Percentiles rank a stretch among this genome's conserved stretches.
phyloP scores from a whole-genome alignment of 2,329 filamentous ascomycete genomes.

The Pseudofabraea citricarpa region DNA sequence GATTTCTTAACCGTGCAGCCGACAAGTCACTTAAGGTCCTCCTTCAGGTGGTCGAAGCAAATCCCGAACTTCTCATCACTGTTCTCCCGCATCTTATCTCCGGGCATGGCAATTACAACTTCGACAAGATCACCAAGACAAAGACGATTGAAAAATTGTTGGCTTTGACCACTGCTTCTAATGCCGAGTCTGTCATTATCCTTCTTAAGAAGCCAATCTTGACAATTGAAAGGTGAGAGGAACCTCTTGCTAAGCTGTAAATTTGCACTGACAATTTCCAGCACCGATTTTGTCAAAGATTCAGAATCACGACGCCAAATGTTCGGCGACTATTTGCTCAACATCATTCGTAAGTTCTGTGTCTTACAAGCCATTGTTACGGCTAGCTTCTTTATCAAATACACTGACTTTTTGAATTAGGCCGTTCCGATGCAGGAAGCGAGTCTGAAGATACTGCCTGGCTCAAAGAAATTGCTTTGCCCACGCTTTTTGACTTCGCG shows the following conservation, averaged over 20 bases:
- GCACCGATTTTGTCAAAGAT: slow-evolving; percentile 17
- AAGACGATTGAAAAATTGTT: slow-evolving; percentile 69
- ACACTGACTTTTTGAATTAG: too few relatives aligned
- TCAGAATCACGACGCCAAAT: slow-evolving; percentile 24
- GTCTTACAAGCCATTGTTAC: too few relatives aligned
- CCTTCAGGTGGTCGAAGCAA: slow-evolving; percentile 56
- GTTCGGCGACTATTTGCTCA: slow-evolving; percentile 27
- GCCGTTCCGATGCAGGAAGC: slow-evolving; percentile 17
- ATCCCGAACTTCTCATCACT: slow-evolving; percentile 53
- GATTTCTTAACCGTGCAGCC: slow-evolving; percentile 76
- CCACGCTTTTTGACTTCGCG: slow-evolving; percentile 44
- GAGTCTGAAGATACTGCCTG: slow-evolving; percentile 14
- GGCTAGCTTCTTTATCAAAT: too few relatives aligned
- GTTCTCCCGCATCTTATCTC: slow-evolving; percentile 66
- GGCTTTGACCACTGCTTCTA: slow-evolving; percentile 11
- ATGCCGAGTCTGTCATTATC: slow-evolving; percentile 36
- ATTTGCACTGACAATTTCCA: slow-evolving; percentile 7
- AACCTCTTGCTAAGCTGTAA: neutral
- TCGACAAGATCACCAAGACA: slow-evolving; percentile 80
- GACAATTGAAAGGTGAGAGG: slow-evolving; percentile 28
- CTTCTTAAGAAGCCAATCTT: slow-evolving; percentile 41
- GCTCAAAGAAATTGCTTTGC: slow-evolving; percentile 20
- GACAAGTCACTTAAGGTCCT: slow-evolving; percentile 70
- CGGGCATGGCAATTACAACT: slow-evolving; percentile 67
- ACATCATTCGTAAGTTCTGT: slow-evolving; percentile 25